These are phyloP conservation scores for Xylariales sp. DNA, from an alignment of 2,329 filamentous ascomycete species.

Conservation along the genomic window DNA sequence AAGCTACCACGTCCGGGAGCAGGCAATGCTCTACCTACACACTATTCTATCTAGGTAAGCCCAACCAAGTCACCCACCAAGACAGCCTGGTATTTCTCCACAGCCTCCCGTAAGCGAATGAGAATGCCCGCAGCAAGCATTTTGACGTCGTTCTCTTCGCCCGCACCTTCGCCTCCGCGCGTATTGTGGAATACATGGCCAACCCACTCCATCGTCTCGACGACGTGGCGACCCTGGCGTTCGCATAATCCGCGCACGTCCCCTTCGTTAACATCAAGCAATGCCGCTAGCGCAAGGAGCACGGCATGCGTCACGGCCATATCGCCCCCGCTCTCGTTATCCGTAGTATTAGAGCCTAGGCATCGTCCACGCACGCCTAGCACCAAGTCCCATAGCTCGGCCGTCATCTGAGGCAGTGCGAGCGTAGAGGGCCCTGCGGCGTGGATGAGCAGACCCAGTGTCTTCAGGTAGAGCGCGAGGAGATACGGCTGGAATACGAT, in stretches of 20 bases:
- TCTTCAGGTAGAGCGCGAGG: slow-evolving; percentile 85
- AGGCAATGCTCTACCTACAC: background rate
- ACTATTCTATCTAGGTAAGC: slow-evolving; percentile 42
- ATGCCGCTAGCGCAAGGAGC: slow-evolving; percentile 80
- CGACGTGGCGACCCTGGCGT: slow-evolving; percentile 77
- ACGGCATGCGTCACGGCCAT: slow-evolving; percentile 77
- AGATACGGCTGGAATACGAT: slow-evolving; percentile 80
- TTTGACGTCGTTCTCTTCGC: slow-evolving; percentile 83
- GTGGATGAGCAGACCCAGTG: slow-evolving; percentile 83
- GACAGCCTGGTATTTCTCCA: slow-evolving; percentile 82
- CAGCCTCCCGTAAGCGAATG: slow-evolving; percentile 81
- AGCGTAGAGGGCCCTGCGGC: slow-evolving; percentile 84
- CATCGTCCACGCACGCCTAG: slow-evolving; percentile 71
- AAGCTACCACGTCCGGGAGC: background rate
- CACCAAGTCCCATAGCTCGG: slow-evolving; percentile 86
- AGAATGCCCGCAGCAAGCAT: slow-evolving; percentile 81
- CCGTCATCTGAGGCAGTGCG: slow-evolving; percentile 80
- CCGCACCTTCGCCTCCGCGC: slow-evolving; percentile 59
- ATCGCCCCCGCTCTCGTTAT: slow-evolving; percentile 55
- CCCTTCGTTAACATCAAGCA: slow-evolving; percentile 83
- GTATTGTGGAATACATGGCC: slow-evolving; percentile 76
- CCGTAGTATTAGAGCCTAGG: slow-evolving; percentile 52
- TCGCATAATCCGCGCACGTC: slow-evolving; percentile 78
- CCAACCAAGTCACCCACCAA: slow-evolving; percentile 77
- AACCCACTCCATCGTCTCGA: slow-evolving; percentile 91